Percentiles rank a stretch among this genome's conserved stretches.
phyloP scores from a whole-genome alignment of 1,284 basidiomycete genomes.

The Blastosporella zonata region DNA sequence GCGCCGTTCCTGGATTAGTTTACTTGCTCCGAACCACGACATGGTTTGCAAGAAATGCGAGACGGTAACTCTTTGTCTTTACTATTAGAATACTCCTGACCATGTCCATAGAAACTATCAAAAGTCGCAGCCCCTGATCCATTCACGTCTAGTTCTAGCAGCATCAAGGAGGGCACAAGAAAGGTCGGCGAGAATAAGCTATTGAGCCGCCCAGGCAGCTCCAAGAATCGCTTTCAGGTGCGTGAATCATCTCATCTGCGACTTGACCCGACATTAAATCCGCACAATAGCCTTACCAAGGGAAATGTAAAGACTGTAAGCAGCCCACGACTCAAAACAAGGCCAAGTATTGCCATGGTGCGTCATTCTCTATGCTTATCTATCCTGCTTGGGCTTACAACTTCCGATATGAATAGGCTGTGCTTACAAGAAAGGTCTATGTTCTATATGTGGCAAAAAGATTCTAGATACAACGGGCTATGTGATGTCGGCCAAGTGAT shows the following conservation, averaged over 20 bases:
- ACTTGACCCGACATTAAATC: constrained; percentile 18
- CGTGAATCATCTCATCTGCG: constrained; percentile 23
- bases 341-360: constrained; percentile 84
- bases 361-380: constrained; percentile 20
- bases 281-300: constrained; percentile 66
- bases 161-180: constrained; percentile 75
- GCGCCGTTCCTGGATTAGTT: constrained; percentile 7
- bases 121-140: constrained; percentile 81
- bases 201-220: constrained; percentile 58
- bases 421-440: constrained; percentile 80
- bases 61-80: constrained; percentile 43
- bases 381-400: constrained; percentile 10
- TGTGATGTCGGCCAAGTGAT: constrained; percentile 75
- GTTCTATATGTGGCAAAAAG: constrained; percentile 80
- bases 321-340: constrained; percentile 76
- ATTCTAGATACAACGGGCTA: constrained; percentile 80
- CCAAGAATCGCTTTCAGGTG: constrained; percentile 73
- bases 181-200: constrained; percentile 85
- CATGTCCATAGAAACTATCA: constrained; percentile 65
- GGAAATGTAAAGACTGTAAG: constrained; percentile 83
- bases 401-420: constrained; percentile 50
- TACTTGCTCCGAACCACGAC: constrained; percentile 24
- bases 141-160: constrained; percentile 65
- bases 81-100: constrained; percentile 14
- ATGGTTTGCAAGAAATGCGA: constrained; percentile 80